Base-by-base conservation (phyloP, 2,329 filamentous ascomycete species). In the Plenodomus biglobosus region DNA sequence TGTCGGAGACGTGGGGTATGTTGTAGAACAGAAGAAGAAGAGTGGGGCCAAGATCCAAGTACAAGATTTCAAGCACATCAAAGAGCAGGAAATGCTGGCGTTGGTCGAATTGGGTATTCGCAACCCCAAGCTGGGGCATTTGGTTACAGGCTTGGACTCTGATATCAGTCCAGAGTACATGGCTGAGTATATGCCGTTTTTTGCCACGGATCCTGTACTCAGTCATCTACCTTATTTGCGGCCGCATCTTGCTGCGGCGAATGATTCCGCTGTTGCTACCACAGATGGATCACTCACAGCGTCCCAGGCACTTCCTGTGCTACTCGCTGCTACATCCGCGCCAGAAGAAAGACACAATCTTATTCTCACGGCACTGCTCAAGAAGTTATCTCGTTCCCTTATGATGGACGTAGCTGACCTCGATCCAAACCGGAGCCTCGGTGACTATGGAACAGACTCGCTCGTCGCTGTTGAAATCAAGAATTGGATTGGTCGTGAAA, bases 401-500 rank as follows among this genome's bases (percentile, higher is more conserved):
- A 50, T 45, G 32, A 66, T 59, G 41, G 38, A 56, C 7, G 32
- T 47, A 0, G 13, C 40, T 1, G 60, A 64, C 1, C 42, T 65
- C 11, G 61, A 65, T 18, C 19, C 47, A 0, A n/a, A 3, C 0
- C 32, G 48, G 6, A 30, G 51, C 2, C 30, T 65, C 34, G 48
- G 51, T 11, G 32, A 44, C 2, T 62, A 53, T 16, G 63, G 64
- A 0, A 48, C 62, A 0, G 66, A 67, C 39, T 65, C 59, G 0
- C 47, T 69, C 1, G 49, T 66, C 1, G 64, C 64, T 0, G 50
- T 66, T 1, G 65, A 69, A 42, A 30, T 69, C 8, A 50, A 50
- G 20, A 61, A 57, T 18, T 64, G 64, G 64, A 32, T 63, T 1
- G 8, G 27, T 3, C 50, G 51, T 8, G 58, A 64, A 38, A 44